Evolutionary conservation across 306 rosid genomes (phyloP).

Genomic region (Sechiopsis laciniata): DNA sequence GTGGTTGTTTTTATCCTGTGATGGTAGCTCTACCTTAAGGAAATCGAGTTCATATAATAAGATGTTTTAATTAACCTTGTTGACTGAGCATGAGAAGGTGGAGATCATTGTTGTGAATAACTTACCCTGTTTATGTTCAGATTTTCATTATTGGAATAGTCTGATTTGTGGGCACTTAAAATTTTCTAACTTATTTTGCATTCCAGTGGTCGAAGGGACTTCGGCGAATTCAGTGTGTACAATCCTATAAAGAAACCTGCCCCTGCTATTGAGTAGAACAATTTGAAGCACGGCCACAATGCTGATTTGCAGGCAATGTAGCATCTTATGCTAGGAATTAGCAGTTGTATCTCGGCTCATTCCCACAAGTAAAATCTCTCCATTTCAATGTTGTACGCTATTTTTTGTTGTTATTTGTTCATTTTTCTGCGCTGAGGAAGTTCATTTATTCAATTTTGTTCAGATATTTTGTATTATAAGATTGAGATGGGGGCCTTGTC

Average conservation of each 20-base stretch:
- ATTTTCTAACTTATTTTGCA: slow-evolving; percentile 30
- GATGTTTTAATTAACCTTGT: no score
- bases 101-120: no score
- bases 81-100: no score
- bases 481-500: slow-evolving; percentile 16
- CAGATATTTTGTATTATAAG: slow-evolving; percentile 2
- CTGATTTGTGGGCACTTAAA: background rate
- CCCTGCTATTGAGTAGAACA: slow-evolving; percentile 3
- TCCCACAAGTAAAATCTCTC: slow-evolving; percentile 10
- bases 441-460: slow-evolving; percentile 10
- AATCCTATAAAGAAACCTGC: slow-evolving; percentile 42
- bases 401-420: background rate
- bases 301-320: background rate
- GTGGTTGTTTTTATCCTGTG: no score
- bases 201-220: slow-evolving; percentile 83
- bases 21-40: no score
- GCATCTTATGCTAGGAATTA: slow-evolving; percentile 8
- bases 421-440: slow-evolving; percentile 2
- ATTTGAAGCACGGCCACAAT: background rate
- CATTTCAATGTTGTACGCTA: background rate
- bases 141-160: background rate
- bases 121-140: background rate
- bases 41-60: no score
- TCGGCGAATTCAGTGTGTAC: slow-evolving; percentile 79
- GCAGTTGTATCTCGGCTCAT: background rate